A percentile compares a stretch with the other conserved stretches of the same genome.
Evolutionary conservation across 352 stramenopile species (phyloP).

Genomic region (Plasmopara viticola): DNA sequence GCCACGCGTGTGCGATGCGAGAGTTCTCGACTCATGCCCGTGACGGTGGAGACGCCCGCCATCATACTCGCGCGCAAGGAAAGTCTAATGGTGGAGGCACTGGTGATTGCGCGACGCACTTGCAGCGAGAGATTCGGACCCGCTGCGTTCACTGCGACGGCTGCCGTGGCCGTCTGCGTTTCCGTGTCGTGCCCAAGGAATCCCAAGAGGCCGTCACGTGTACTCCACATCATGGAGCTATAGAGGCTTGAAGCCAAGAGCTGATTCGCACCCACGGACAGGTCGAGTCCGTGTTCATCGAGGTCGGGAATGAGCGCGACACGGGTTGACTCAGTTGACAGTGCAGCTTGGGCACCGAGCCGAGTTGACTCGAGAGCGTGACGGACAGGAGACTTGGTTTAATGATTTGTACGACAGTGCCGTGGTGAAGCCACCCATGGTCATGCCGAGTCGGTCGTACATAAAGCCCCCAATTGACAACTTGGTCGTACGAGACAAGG

Average conservation of each 20-base stretch:
- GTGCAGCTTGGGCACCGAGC: slow-evolving; percentile 71
- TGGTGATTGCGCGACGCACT: slow-evolving; percentile 34
- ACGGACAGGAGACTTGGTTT: slow-evolving; percentile 55
- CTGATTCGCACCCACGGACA: slow-evolving; percentile 67
- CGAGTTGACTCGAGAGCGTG: slow-evolving; percentile 58
- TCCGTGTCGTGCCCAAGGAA: slow-evolving; percentile 48
- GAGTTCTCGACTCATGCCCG: slow-evolving; percentile 48
- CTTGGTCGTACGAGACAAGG: slow-evolving; percentile 44
- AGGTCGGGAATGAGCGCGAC: slow-evolving; percentile 67
- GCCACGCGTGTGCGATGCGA: slow-evolving; percentile 53
- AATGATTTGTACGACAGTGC: slow-evolving; percentile 57
- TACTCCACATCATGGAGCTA: slow-evolving; percentile 78
- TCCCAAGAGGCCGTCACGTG: slow-evolving; percentile 62
- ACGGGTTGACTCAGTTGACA: slow-evolving; percentile 70
- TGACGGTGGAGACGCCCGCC: slow-evolving; percentile 39
- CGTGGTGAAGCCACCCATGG: slow-evolving; percentile 64
- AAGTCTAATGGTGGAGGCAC: slow-evolving; percentile 39
- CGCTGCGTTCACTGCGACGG: slow-evolving; percentile 36
- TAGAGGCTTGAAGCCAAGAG: slow-evolving; percentile 52
- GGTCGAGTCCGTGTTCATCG: slow-evolving; percentile 61
- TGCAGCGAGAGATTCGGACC: slow-evolving; percentile 59
- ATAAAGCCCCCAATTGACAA: slow-evolving; percentile 76
- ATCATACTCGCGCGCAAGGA: slow-evolving; percentile 46
- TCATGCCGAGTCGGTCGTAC: slow-evolving; percentile 71
- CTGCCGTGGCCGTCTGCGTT: slow-evolving; percentile 32